phyloP scores from a whole-genome alignment of 2,329 filamentous ascomycete species.

The Alternaria postmessia region DNA sequence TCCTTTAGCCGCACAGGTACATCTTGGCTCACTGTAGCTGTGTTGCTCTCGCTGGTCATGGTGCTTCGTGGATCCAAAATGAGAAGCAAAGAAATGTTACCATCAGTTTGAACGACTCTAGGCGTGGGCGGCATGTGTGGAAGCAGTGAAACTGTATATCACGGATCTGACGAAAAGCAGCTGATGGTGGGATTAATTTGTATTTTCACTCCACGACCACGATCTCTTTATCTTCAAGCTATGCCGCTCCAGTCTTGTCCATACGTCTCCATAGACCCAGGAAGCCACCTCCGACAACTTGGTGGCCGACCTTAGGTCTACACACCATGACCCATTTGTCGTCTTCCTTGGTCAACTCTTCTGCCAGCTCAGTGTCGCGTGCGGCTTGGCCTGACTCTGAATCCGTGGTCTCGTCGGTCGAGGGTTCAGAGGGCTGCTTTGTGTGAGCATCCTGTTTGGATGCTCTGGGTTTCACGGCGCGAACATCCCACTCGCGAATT shows the following conservation, averaged over 20 bases:
- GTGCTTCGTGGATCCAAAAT: neutral
- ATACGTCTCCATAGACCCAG: slow-evolving; percentile 49
- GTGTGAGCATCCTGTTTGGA: slow-evolving; percentile 32
- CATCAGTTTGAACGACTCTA: neutral
- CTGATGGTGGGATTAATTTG: no score
- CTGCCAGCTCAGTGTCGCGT: slow-evolving; percentile 41
- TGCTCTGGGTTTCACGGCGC: slow-evolving; percentile 56
- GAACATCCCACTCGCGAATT: slow-evolving; percentile 71
- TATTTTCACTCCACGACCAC: neutral
- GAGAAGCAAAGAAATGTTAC: neutral
- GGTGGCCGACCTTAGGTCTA: slow-evolving; percentile 47
- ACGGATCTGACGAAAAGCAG: neutral
- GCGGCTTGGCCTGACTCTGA: slow-evolving; percentile 30
- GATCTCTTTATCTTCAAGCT: neutral
- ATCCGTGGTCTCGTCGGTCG: slow-evolving; percentile 23
- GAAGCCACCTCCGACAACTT: slow-evolving; percentile 49
- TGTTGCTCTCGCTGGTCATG: neutral
- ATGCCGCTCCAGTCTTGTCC: slow-evolving; percentile 21
- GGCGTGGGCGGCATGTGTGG: no score
- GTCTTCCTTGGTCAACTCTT: slow-evolving; percentile 33
- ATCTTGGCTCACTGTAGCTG: neutral
- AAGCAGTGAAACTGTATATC: no score
- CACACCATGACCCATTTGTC: slow-evolving; percentile 50
- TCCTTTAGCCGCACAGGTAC: neutral
- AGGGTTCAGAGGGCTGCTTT: slow-evolving; percentile 18